Base-by-base conservation (phyloP, 768 basidiomycete genomes). In the Termitomyces heimii region DNA sequence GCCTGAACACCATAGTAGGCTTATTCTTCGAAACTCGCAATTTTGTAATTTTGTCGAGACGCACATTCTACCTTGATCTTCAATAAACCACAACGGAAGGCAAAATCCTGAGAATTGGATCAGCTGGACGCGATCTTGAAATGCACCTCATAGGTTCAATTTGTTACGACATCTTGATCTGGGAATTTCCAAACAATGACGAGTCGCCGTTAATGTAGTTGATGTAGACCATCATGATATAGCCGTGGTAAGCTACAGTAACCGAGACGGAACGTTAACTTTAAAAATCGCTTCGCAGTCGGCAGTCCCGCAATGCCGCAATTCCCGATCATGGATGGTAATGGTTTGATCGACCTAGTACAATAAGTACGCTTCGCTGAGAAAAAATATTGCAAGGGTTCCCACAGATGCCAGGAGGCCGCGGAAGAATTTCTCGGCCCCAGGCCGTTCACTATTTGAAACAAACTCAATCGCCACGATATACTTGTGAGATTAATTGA, bases 161-260 rank as follows among this genome's bases (percentile, higher is more conserved):
- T 45, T 43, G 40, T 55, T 48, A 55, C 54, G 34, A 18, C 46
- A 55, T n/a, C 40, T 26, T 47, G 24, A 20, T 3, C 18, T 39
- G n/a, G 28, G 46, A 31, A 5, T 28, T 35, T 51, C 55, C 26
- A 45, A 50, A 54, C 34, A 24, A 48, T 50, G 59, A 52, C 55
- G 40, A 45, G 34, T 56, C 32, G 44, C 59, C 55, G 59, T 37
- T 49, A 39, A 56, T 43, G 50, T 45, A 29, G 59, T 37, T 49
- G 45, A 56, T 43, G 50, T 45, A 29, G 31, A 50, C 47, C 47
- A 31, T 34, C 31, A n/a, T n/a, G 5, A 42, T n/a, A 44, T 50
- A 29, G 40, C 31, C 40, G 42, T 28, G 22, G 48, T 26, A 56
- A 32, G 20, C 29, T 43, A 50, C 55, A 52, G 26, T 52, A 52